Conservation (phyloP, 139 green algal genomes). For the Edaphochlamys debaryana region DNA sequence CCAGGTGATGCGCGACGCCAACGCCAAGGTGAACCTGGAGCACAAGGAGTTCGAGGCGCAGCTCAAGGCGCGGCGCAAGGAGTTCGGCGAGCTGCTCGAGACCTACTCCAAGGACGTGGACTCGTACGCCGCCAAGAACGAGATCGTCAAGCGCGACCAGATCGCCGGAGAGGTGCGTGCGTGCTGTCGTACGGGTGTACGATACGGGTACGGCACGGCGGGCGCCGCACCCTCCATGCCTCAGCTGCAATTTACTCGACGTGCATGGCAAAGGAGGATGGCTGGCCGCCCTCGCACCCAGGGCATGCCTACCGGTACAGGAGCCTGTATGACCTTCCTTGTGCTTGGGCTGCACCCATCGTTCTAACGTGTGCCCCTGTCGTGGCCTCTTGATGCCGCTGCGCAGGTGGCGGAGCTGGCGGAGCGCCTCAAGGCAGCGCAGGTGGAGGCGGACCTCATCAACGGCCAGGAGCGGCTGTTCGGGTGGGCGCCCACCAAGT, state of each 20-base stretch:
- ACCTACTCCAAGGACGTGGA: slow-evolving; percentile 59
- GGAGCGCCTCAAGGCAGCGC: slow-evolving; percentile 65
- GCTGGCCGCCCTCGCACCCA: too few relatives aligned
- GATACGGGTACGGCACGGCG: too few relatives aligned
- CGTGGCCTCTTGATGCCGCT: too few relatives aligned
- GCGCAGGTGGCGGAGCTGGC: slow-evolving; percentile 58
- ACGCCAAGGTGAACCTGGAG: slow-evolving; percentile 60
- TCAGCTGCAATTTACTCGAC: too few relatives aligned
- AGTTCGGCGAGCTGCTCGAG: slow-evolving; percentile 69
- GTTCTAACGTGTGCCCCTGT: too few relatives aligned
- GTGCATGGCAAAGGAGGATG: too few relatives aligned
- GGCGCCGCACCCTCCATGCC: too few relatives aligned
- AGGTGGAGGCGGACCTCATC: slow-evolving; percentile 72
- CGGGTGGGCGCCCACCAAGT: slow-evolving; percentile 77
- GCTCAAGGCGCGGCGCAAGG: slow-evolving; percentile 61
- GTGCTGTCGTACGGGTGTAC: too few relatives aligned
- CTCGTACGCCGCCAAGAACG: slow-evolving; percentile 44
- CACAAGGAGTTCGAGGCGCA: slow-evolving; percentile 67
- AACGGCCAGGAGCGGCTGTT: slow-evolving; percentile 84
- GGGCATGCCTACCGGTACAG: too few relatives aligned
- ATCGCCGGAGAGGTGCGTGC: slow-evolving; percentile 51
- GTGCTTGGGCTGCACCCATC: too few relatives aligned
- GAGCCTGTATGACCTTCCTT: too few relatives aligned
- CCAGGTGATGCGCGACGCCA: slow-evolving; percentile 75
- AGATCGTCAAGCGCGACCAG: slow-evolving; percentile 60